Base-by-base conservation (phyloP, 495 filamentous ascomycete species). In the Trichoderma erinaceum region DNA sequence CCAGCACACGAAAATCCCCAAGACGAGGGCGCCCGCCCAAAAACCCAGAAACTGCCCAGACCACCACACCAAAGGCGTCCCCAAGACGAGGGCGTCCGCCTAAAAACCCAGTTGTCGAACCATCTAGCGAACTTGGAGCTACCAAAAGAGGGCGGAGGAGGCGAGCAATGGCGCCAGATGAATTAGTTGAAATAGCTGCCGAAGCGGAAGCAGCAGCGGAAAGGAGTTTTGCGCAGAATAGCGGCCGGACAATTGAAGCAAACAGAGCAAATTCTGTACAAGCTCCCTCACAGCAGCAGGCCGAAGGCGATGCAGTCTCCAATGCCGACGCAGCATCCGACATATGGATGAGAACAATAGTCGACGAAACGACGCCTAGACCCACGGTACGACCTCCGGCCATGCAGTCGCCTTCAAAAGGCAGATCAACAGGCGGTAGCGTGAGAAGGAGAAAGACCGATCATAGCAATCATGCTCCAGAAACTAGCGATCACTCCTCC, bases 301-400 rank as follows among this genome's bases (percentile, higher is more conserved):
- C 11, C 68, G 25, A 68, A 5, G 27, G 25, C 13, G 21, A 70
- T 35, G 23, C 56, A 3, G 56, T 25, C 12, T 61, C 56, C 25
- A 61, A 61, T 27, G 63, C 67, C 13, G 69, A 64, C 41, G 41
- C 67, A 61, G 75, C 74, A 29, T 73, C 76, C 0, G 77, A 79
- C 67, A 75, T 78, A 46, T 79, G 77, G 77, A 74, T 79, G 29
- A 70, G 70, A 2, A 73, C 70, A 4, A 27, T 75, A 16, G 73
- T 73, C 0, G 72, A 74, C 23, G 68, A 72, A 23, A 41, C 71
- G 4, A 75, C 72, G 12, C 77, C 77, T 29, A 38, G 27, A 43
- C 41, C 50, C 27, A 16, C 29, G 27, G 29, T 25, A 41, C 67
- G 38, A 65, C 48, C 18, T 43, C 66, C 72, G 48, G 43, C 68